Base-by-base conservation (phyloP, 495 filamentous ascomycete species). In the Penicillium lagena region DNA sequence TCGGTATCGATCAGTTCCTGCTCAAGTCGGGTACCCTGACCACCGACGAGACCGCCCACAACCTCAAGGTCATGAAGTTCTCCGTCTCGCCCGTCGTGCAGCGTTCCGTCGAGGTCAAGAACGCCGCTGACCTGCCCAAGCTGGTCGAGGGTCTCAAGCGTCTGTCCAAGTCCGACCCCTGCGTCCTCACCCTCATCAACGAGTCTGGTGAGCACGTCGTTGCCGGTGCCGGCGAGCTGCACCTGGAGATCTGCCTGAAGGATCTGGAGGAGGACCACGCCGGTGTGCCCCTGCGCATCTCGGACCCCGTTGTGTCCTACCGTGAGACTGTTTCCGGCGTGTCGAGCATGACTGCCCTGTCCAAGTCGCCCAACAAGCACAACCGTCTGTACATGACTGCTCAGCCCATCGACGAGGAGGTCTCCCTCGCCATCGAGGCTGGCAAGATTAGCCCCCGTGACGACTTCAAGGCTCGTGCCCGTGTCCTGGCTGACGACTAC, bases 61-160 rank as follows among this genome's bases (percentile, higher is more conserved):
- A 99, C 82, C 73, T 99, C 55, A 99, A 97, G 84, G 93, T 99
- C 73, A 99, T 99, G 93, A 96, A 95, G 77, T 99, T 99, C 87
- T 99, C 93, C 60, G 93, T 99, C 64, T 97, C 93, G 34, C 93
- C 93, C 64, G 93, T 99, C 72, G 94, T 99, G 55, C 93, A 82
- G 73, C 91, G 93, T 54, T 95, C 94, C 68, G 93, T 99, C 56
- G 90, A 97, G 74, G 93, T 96, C 77, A 97, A 96, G 87, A 99
- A 99, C 73, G 94, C 94, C 70, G 87, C 91, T 71, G 93, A 99
- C 81, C 82, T 99, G 49, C 93, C 93, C 71, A 99, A 99, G 85
- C 82, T 99, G 34, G 93, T 99, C 61, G 93, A 99, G 80, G 93
- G 93, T 85, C 87, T 99, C 51, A 99, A 99, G 87, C 90, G 93